Evolutionary conservation across 768 basidiomycete species (phyloP).

Genomic region (Trametes elegans): DNA sequence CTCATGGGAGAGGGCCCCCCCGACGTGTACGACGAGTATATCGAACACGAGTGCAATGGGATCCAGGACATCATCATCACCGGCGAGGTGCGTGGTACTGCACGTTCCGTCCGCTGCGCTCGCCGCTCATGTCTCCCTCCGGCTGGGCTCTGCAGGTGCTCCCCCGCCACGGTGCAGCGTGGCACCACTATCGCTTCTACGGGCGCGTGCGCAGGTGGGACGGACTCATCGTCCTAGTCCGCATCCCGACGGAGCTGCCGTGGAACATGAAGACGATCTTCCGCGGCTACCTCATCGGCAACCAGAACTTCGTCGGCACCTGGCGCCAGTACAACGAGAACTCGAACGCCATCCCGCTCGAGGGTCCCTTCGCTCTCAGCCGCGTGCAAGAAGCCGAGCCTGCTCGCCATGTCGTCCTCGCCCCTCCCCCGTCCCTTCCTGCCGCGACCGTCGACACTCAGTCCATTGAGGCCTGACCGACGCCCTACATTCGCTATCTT

Average conservation of each 20-base stretch:
- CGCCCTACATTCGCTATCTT: neutral
- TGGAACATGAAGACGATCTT: slow-evolving; percentile 42
- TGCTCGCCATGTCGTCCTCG: neutral
- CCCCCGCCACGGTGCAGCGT: slow-evolving; percentile 34
- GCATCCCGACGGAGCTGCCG: slow-evolving; percentile 22
- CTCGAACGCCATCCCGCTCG: slow-evolving; percentile 51
- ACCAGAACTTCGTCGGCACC: slow-evolving; percentile 65
- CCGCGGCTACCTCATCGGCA: slow-evolving; percentile 69
- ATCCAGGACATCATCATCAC: slow-evolving; percentile 60
- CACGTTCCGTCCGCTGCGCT: neutral
- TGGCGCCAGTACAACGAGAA: slow-evolving; percentile 54
- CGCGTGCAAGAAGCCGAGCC: neutral
- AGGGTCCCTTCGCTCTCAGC: slow-evolving; percentile 50
- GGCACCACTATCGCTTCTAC: slow-evolving; percentile 34
- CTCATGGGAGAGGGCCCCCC: slow-evolving; percentile 14
- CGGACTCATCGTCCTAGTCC: slow-evolving; percentile 37
- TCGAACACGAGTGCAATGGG: slow-evolving; percentile 44
- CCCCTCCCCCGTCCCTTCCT: neutral
- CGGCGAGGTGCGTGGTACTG: slow-evolving; percentile 46
- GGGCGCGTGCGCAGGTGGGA: slow-evolving; percentile 38
- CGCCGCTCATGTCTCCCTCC: neutral
- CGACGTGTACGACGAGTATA: slow-evolving; percentile 26
- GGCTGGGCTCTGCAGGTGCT: slow-evolving; percentile 43
- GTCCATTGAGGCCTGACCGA: neutral
- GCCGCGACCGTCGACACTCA: neutral